Percentiles rank a stretch among this genome's conserved stretches.
Evolutionary conservation across 441 rosid species (phyloP).

Genomic region (Pelargonium cotyledonis): DNA sequence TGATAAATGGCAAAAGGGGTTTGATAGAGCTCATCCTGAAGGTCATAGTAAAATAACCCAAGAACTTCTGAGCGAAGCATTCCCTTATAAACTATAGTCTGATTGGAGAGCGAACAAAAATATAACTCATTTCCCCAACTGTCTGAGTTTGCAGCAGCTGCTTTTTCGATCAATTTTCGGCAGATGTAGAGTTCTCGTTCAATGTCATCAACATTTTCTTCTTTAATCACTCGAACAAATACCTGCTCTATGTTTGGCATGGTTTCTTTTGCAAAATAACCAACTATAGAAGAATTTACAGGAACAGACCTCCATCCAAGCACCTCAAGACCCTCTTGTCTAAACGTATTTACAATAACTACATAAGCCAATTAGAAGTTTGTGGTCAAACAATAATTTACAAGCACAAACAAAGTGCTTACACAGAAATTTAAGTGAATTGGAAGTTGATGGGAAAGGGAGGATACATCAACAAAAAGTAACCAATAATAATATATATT

Average conservation of each 20-base stretch:
- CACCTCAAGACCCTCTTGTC: conserved; percentile 92
- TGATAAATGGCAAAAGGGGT: conserved; percentile 98
- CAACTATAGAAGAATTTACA: conserved; percentile 76
- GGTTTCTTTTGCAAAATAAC: conserved; percentile 86
- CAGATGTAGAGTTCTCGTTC: conserved; percentile 95
- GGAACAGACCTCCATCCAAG: conserved; percentile 99
- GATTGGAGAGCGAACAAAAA: conserved; percentile 91
- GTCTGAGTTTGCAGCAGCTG: conserved; percentile 42
- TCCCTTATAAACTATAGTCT: conserved; percentile 97
- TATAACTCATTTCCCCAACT: conserved; percentile 89
- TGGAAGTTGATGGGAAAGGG: conserved; percentile 7
- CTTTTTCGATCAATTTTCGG: conserved; percentile 79
- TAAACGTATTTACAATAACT: conserved; percentile 73
- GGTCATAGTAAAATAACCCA: conserved; percentile 78
- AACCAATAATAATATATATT: background rate
- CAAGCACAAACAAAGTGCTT: background rate
- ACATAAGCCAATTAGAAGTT: conserved; percentile 26
- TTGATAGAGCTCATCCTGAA: conserved; percentile 62
- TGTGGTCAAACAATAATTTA: conserved; percentile 18
- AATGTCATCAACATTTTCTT: conserved; percentile 76
- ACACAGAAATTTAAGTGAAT: background rate
- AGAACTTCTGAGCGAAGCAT: conserved; percentile 98
- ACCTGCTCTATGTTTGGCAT: conserved; percentile 95
- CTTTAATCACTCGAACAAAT: conserved; percentile 75
- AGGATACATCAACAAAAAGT: background rate